Percentiles rank a stretch among this genome's conserved stretches.
Conservation (phyloP, 176 grass and related monocot genomes). For the Paspalum vaginatum region DNA sequence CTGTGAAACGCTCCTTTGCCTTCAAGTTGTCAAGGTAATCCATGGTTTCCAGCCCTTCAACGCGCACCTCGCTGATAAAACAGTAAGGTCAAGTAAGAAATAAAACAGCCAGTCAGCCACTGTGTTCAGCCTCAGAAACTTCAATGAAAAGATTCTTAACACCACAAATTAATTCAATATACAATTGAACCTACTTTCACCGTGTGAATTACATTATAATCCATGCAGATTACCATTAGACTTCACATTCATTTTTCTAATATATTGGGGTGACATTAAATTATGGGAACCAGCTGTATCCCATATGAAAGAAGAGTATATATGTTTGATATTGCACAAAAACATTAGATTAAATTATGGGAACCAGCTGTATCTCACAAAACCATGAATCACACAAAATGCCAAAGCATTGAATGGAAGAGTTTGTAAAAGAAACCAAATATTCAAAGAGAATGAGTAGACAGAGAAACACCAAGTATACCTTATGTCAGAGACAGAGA, state of each 20-base stretch:
- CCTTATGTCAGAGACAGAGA: slow-evolving; percentile 84
- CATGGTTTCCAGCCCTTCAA: slow-evolving; percentile 91
- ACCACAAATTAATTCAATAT: neutral
- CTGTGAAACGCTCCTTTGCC: slow-evolving; percentile 64
- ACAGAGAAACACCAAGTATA: slow-evolving; percentile 10
- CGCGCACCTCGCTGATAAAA: slow-evolving; percentile 69
- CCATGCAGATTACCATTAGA: neutral
- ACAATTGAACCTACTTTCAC: neutral
- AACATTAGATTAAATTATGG: too few relatives aligned
- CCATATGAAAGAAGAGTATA: neutral
- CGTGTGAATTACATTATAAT: neutral
- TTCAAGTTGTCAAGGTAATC: slow-evolving; percentile 81
- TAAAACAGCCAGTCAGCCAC: neutral
- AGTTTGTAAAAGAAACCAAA: neutral
- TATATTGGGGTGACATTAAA: neutral
- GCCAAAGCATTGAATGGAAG: neutral
- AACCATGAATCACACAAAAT: neutral
- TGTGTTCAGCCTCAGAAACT: neutral
- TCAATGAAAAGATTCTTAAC: neutral
- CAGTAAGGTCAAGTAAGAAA: slow-evolving; percentile 20
- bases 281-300: neutral
- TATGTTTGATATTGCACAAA: neutral
- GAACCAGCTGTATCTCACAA: neutral
- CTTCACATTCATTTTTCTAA: neutral
- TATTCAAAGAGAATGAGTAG: slow-evolving; percentile 16